These are phyloP conservation scores for Stagonosporopsis cucurbitacearum DNA, from an alignment of 2,329 filamentous ascomycete genomes.

Conservation along the genomic window DNA sequence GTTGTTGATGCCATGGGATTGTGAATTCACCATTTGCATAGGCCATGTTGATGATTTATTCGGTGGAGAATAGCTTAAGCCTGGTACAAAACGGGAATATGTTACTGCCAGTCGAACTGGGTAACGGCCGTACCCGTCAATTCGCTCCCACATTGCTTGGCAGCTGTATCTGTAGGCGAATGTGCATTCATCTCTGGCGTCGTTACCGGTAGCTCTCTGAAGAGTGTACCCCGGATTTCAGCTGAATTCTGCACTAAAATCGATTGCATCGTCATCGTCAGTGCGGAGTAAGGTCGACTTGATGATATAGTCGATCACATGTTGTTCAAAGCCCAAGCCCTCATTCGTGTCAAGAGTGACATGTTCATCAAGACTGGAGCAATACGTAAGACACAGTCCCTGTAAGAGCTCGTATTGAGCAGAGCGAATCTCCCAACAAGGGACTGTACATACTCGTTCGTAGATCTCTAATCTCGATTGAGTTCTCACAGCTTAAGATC, in stretches of 20 bases:
- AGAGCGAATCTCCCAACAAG: slow-evolving; percentile 6
- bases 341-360: neutral
- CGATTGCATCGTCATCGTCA: neutral
- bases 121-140: neutral
- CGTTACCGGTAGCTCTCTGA: neutral
- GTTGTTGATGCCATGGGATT: neutral
- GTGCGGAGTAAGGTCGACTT: neutral
- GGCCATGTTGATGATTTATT: neutral
- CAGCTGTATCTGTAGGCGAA: neutral
- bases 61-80: neutral
- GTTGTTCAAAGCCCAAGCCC: neutral
- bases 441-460: slow-evolving; percentile 4
- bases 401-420: neutral
- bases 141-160: neutral
- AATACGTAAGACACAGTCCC: neutral
- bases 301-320: neutral
- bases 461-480: slow-evolving; percentile 12
- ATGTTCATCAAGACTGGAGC: neutral
- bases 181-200: neutral
- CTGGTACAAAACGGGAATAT: neutral
- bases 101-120: neutral
- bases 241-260: neutral
- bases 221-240: neutral
- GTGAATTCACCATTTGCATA: neutral
- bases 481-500: neutral